Conservation (phyloP, 2,329 filamentous ascomycete genomes). For the Cytospora piceae region DNA sequence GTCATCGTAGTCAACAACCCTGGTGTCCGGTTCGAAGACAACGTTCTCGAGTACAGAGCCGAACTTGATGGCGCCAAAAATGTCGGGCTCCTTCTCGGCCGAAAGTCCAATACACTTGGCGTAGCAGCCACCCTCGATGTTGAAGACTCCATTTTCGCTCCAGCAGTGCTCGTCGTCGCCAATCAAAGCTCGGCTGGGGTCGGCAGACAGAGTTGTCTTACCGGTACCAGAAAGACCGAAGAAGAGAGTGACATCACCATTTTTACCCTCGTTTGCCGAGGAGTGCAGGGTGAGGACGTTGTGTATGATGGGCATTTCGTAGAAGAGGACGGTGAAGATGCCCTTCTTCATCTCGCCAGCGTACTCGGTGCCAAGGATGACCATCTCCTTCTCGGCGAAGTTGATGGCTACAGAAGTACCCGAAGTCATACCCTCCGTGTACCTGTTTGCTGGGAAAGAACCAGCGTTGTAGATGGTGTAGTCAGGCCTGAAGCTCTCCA, state of each 20-base stretch:
- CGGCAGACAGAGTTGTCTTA: constrained; percentile 97
- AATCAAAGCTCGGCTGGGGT: constrained; percentile 94
- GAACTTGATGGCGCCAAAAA: constrained; percentile 93
- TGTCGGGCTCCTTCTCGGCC: constrained; percentile 98
- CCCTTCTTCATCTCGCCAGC: constrained; percentile 98
- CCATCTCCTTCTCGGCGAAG: constrained; percentile 99
- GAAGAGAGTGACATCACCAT: constrained; percentile 97
- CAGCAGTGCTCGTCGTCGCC: constrained; percentile 99
- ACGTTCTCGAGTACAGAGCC: constrained; percentile 98
- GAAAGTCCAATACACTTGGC: constrained; percentile 98
- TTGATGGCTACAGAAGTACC: constrained; percentile 98
- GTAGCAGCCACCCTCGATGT: constrained; percentile 99
- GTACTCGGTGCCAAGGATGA: constrained; percentile 98
- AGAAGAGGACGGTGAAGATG: constrained; percentile 98
- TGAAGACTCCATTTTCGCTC: constrained; percentile 96
- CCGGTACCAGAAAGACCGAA: constrained; percentile 98
- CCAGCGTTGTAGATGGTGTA: constrained; percentile 99
- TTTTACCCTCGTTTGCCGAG: constrained; percentile 93
- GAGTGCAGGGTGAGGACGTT: constrained; percentile 98
- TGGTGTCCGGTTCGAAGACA: constrained; percentile 89
- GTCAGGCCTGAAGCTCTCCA: constrained; percentile 97
- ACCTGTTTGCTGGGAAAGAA: constrained; percentile 97
- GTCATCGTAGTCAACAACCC: constrained; percentile 95
- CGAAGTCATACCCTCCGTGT: constrained; percentile 97
- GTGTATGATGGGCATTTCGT: constrained; percentile 99